Evolutionary conservation across 139 green algal species (phyloP), one percentile per base, ranked within the genome.

Genomic region (Chlorella sp.): DNA sequence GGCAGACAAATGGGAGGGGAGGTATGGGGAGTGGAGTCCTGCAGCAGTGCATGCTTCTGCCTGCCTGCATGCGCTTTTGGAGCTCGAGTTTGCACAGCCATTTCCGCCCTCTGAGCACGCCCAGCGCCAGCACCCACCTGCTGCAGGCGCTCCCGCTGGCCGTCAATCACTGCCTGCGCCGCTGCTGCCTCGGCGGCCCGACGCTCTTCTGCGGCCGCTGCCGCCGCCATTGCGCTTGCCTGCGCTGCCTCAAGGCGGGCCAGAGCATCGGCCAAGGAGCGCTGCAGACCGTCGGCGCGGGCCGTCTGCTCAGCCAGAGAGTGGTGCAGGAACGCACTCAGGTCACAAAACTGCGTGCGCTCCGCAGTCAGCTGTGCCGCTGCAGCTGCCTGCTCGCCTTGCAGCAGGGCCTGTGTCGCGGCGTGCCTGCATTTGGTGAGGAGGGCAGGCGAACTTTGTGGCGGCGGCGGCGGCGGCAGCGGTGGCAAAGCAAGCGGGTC

Each of bases 271-370:
- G 67, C 65, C 39, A 93, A 80, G 62, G 91, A 89, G n/a, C 85
- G 56, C 81, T 94, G 90, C 55, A 94, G 81, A 2, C 84, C 87
- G 3, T 69, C 88, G 26, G 74, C 88, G 38, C 88, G 91, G 0
- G 91, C 76, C 5, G 86, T 87, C 44, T 88, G 80, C 0, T 81
- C 89, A 21, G 93, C 93, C 36, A 97, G 82, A 81, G 96, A 91
- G 62, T 91, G 93, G 2, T 88, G 94, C 13, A 97, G 90, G 79
- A 95, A 96, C 74, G 95, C 90, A 72, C 94, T 96, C 84, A 97
- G 96, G 83, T 96, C 93, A 26, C 85, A 78, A n/a, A 97, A 87
- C 76, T 96, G 94, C 15, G 89, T 79, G 76, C 92, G 93, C 80
- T 96, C 91, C n/a, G 89, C 92, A 23, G 93, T 89, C 57, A 98